Percentiles rank a stretch among this genome's conserved stretches.
These are phyloP conservation scores for Cocos nucifera DNA, from an alignment of 176 grass and related monocot genomes.

Conservation along the genomic window DNA sequence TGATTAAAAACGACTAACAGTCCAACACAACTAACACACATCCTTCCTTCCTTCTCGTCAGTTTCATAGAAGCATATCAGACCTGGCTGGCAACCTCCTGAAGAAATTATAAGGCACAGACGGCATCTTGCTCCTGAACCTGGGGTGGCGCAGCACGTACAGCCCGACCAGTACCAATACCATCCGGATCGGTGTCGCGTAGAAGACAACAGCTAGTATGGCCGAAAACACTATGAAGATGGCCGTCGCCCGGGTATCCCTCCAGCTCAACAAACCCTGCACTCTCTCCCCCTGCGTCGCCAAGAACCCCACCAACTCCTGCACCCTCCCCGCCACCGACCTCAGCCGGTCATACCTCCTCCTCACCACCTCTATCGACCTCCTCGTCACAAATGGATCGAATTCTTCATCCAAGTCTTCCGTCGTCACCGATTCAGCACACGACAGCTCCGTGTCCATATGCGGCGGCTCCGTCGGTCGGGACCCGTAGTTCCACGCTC, in stretches of 20 bases:
- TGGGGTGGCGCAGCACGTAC: constrained; percentile 12
- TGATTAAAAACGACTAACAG: too few relatives aligned
- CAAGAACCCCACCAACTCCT: neutral
- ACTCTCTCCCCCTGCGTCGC: constrained; percentile 19
- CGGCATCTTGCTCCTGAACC: constrained; percentile 7
- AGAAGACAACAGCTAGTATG: neutral
- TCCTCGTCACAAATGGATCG: neutral
- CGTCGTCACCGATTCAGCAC: neutral
- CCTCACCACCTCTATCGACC: neutral
- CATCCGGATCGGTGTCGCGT: constrained; percentile 3
- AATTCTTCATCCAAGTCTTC: constrained; percentile 25
- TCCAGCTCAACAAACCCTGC: constrained; percentile 20
- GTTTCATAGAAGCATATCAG: constrained; percentile 4
- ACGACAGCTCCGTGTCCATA: neutral
- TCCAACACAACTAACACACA: too few relatives aligned
- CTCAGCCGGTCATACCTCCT: constrained; percentile 14
- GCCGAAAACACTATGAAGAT: neutral
- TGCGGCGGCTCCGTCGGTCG: neutral
- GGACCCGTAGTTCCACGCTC: constrained; percentile 13
- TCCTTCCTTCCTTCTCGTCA: too few relatives aligned
- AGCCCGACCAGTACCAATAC: neutral
- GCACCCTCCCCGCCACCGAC: neutral
- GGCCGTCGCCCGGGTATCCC: constrained; percentile 21
- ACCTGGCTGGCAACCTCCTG: constrained; percentile 20
- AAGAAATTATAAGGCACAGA: constrained; percentile 19